These are phyloP conservation scores for Geranium rotundifolium DNA, from an alignment of 345 rosid genomes.

Conservation along the genomic window DNA sequence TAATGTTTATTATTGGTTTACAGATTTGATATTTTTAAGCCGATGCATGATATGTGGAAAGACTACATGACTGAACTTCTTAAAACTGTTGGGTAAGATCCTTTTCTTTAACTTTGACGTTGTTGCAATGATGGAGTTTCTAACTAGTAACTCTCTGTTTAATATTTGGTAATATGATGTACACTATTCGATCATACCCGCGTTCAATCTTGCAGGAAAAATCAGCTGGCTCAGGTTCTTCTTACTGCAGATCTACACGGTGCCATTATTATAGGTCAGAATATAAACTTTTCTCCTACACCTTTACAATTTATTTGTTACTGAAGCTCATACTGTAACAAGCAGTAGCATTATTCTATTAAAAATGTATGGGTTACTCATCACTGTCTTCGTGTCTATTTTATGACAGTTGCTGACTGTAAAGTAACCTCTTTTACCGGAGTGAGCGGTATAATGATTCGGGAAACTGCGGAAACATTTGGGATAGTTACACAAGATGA, in stretches of 20 bases:
- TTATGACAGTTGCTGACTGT: constrained; percentile 57
- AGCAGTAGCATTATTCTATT: background rate
- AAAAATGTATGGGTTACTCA: background rate
- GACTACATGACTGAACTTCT: constrained; percentile 24
- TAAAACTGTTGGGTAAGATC: constrained; percentile 19
- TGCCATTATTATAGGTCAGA: constrained; percentile 49
- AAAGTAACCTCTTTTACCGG: constrained; percentile 51
- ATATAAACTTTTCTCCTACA: background rate
- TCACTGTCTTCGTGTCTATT: constrained; percentile 3
- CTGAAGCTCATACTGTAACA: background rate
- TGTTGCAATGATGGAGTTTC: background rate
- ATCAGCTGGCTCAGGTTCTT: constrained; percentile 36
- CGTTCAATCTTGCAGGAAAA: constrained; percentile 31
- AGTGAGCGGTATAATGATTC: constrained; percentile 66
- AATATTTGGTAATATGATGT: background rate
- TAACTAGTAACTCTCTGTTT: background rate
- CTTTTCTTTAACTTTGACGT: background rate
- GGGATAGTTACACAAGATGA: constrained; percentile 60
- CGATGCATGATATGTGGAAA: constrained; percentile 45
- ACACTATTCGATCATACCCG: background rate
- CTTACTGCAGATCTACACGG: constrained; percentile 61
- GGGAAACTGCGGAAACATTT: constrained; percentile 88
- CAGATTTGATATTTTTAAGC: constrained; percentile 31
- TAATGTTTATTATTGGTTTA: background rate
- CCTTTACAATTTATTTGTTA: background rate